Percentiles rank a stretch among this genome's conserved stretches.
phyloP scores from a whole-genome alignment of 2,329 filamentous ascomycete genomes.

The Ophiocordyceps camponoti-leonardi region DNA sequence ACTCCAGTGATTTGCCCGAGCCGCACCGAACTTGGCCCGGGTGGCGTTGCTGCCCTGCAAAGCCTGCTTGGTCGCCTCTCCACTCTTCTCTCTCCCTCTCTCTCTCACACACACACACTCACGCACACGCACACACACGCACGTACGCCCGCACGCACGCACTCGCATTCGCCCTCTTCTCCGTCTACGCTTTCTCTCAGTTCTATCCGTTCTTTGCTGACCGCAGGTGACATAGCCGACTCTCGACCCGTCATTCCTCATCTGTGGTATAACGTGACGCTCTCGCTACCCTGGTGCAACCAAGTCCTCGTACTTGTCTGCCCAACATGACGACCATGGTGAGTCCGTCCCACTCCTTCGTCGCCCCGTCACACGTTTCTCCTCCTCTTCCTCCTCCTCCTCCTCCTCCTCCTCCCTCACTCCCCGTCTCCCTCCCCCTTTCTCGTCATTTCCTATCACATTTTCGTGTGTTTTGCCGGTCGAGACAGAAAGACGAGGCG shows the following conservation, averaged over 20 bases:
- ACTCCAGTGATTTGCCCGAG: not conserved
- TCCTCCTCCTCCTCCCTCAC: no score
- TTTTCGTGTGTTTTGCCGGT: not conserved
- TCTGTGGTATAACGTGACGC: not conserved
- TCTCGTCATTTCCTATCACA: not conserved
- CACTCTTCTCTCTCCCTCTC: not conserved
- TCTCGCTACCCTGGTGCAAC: constrained; percentile 4
- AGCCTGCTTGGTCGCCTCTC: constrained; percentile 1
- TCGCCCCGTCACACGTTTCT: not conserved
- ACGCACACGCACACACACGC: no score
- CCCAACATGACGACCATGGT: constrained; percentile 35
- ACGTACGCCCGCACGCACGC: not conserved
- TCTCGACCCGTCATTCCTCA: constrained; percentile 2
- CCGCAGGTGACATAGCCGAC: not conserved
- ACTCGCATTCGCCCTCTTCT: not conserved
- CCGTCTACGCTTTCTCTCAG: not conserved
- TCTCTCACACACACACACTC: no score
- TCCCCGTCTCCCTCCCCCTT: not conserved
- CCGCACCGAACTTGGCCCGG: constrained; percentile 5
- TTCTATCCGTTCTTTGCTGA: not conserved
- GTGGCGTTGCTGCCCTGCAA: constrained; percentile 4
- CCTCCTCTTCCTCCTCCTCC: not conserved
- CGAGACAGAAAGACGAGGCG: no score
- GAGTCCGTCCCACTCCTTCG: constrained; percentile 9
- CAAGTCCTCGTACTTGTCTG: not conserved